Evolutionary conservation across 495 filamentous ascomycete genomes (phyloP), one percentile per base, ranked within the genome.

Genomic region (Hypoxylon fragiforme): DNA sequence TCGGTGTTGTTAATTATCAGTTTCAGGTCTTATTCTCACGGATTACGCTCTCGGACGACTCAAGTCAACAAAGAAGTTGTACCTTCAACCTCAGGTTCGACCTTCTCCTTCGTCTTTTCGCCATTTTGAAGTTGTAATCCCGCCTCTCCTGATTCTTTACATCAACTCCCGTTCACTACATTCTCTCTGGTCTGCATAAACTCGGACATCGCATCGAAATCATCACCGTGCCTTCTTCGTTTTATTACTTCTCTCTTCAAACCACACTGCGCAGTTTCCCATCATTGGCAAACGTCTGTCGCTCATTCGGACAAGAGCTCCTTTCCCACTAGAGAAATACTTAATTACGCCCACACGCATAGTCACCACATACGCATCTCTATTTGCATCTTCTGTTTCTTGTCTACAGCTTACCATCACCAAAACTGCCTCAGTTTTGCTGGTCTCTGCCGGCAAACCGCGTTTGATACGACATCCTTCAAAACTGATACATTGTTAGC

Each of bases 401-500:
- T 63, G 62, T 65, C 56, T 14, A 57, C 65, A 52, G 15, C 45
- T 66, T 67, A 57, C 50, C 60, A 32, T 46, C 57, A 60, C 46
- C 32, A 21, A 49, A 50, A 44, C 54, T 51, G 44, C 44, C 44
- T 54, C 54, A 54, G 57, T 54, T 57, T 62, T 44, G 38, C 58
- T 55, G 55, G 39, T 22, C 50, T 44, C 28, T 55, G 54, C 59
- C 53, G 49, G 48, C 59, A 46, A 57, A 46, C 50, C 44, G 47
- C 65, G 65, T 68, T 68, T 68, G 65, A 68, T 63, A 68, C 64
- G 58, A 60, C 52, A 52, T 62, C 47, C 50, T 54, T 58, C 62
- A 32, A 46, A 52, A 57, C 55, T 50, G 50, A 59, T 53, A 56
- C 60, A 60, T 62, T 28, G 21, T 52, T 62, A 65, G 54, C 42